A percentile compares a stretch with the other conserved stretches of the same genome.
These are phyloP conservation scores for Puccinia triticina DNA, from an alignment of 1,284 basidiomycete genomes.

Conservation along the genomic window DNA sequence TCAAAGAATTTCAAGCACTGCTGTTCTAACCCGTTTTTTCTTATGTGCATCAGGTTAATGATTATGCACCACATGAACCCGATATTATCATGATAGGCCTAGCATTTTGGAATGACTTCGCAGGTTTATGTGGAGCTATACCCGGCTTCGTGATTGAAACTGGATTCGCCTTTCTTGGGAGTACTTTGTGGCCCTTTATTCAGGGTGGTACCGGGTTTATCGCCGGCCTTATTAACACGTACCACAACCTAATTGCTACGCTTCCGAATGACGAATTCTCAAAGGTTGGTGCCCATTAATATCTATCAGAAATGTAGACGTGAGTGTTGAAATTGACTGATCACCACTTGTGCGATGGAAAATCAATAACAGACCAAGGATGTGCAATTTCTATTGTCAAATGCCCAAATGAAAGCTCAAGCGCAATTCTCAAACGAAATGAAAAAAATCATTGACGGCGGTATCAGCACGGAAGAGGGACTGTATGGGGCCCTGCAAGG, in stretches of 20 bases:
- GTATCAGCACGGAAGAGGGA: slow-evolving; percentile 45
- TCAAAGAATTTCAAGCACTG: background rate
- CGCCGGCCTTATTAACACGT: slow-evolving; percentile 30
- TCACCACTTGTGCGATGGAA: background rate
- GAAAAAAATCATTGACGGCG: slow-evolving; percentile 11
- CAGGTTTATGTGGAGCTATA: slow-evolving; percentile 46
- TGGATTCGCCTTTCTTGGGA: slow-evolving; percentile 19
- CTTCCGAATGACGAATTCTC: slow-evolving; percentile 41
- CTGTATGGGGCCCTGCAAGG: slow-evolving; percentile 45
- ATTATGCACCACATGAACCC: slow-evolving; percentile 37
- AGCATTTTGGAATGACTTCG: slow-evolving; percentile 31
- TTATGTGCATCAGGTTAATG: slow-evolving; percentile 16
- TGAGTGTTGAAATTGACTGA: background rate
- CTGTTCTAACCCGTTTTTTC: background rate
- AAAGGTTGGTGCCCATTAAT: slow-evolving; percentile 21
- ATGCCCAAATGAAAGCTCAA: slow-evolving; percentile 34
- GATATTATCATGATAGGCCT: slow-evolving; percentile 3
- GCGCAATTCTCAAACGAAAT: slow-evolving; percentile 10
- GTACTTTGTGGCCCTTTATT: slow-evolving; percentile 42
- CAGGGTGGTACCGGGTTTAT: slow-evolving; percentile 40
- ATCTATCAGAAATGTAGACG: background rate
- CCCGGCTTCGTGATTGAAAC: slow-evolving; percentile 40
- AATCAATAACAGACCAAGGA: slow-evolving; percentile 24
- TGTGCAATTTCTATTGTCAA: slow-evolving; percentile 41
- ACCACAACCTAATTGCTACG: slow-evolving; percentile 35